Evolutionary conservation across 768 basidiomycete genomes (phyloP), one percentile per base, ranked within the genome.

Genomic region (Lactarius akahatsu): DNA sequence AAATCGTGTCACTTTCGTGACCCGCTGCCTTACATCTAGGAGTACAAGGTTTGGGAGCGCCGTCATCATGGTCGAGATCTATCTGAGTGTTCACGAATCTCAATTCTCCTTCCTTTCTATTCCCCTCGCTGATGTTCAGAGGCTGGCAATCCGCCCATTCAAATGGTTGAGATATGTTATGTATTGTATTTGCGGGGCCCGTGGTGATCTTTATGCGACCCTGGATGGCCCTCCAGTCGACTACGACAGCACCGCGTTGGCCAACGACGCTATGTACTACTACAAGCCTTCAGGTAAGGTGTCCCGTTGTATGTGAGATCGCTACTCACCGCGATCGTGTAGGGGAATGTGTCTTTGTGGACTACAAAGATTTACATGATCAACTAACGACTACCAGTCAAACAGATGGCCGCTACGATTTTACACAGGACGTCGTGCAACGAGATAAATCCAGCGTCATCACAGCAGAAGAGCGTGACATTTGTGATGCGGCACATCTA

Each of bases 131-230:
- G 43, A 45, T 20, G 20, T n/a, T 11, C 45, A n/a, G 45, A n/a
- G 45, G 9, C 45, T n/a, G 45, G n/a, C 45, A 10, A n/a, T 45
- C 40, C 32, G 23, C 2, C 41, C 61, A 28, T 61, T 61, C 28
- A 47, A 18, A 40, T 61, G 47, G 50, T 3, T 61, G 6, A 36
- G 61, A 8, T 61, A 54, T 30, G 50, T 61, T 9, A 61, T 61
- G 61, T 61, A 40, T 5, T 2, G 36, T 26, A 61, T 61, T 20
- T 61, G 60, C 36, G 60, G 60, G 4, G 60, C 60, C 7, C 41
- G 7, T 0, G 43, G 43, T 9, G 20, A 45, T 9, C 43, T 45
- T n/a, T 45, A 20, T 9, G 8, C 43, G 8, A 20, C 7, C 8
- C 43, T 7, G 8, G 43, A 45, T 7, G 43, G 43, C 43, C 20